Evolutionary conservation across 768 basidiomycete genomes (phyloP).

Genomic region (Cyclocybe aegerita): DNA sequence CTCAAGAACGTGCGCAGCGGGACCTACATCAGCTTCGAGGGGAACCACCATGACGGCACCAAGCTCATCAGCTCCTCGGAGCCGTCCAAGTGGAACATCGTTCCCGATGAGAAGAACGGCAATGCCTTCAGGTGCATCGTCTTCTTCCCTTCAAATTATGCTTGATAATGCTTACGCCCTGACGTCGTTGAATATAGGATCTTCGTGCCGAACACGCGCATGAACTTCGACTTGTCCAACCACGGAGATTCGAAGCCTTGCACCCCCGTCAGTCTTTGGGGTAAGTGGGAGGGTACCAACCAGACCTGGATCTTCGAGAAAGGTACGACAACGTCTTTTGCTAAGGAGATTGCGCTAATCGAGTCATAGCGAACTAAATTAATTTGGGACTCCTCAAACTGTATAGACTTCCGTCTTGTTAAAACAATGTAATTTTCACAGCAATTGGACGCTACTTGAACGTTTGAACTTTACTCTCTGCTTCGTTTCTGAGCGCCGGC

Average conservation of each 20-base stretch:
- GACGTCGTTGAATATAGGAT: conserved; percentile 24
- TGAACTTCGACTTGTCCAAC: conserved; percentile 37
- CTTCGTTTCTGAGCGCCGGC: too few species aligned
- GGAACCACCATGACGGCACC: conserved; percentile 21
- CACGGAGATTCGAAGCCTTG: conserved; percentile 37
- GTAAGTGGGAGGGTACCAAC: conserved; percentile 36
- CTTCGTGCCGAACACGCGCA: conserved; percentile 26
- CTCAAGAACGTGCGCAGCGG: conserved; percentile 30
- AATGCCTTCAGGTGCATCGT: conserved; percentile 15
- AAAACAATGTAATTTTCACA: too few species aligned
- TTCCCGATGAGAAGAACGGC: conserved; percentile 24
- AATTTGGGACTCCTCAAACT: too few species aligned
- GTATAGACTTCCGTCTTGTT: too few species aligned
- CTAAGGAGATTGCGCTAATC: too few species aligned
- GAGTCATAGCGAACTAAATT: too few species aligned
- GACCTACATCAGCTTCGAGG: conserved; percentile 27
- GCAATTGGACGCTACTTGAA: too few species aligned
- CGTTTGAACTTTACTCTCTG: too few species aligned
- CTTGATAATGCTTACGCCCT: background rate
- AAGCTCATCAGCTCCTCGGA: conserved; percentile 23
- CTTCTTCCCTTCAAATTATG: conserved; percentile 13
- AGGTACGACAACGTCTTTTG: background rate
- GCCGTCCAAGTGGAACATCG: conserved; percentile 33
- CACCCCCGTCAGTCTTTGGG: conserved; percentile 38
- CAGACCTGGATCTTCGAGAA: conserved; percentile 25